Base-by-base conservation (phyloP, 768 basidiomycete genomes). In the Boletus fagicola region DNA sequence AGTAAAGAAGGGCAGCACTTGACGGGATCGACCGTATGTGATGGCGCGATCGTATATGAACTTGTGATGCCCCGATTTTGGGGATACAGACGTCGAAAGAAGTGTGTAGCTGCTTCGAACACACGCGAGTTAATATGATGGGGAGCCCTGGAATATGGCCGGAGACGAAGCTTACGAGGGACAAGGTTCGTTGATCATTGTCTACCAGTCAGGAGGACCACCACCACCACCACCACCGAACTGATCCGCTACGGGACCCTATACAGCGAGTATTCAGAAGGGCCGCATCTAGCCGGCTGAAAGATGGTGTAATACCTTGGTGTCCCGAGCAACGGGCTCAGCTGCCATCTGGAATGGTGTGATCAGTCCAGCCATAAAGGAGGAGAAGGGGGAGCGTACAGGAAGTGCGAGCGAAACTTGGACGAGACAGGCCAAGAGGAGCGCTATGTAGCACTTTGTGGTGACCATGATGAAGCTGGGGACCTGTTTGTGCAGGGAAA, bases 191-290 rank as follows among this genome's bases (percentile, higher is more conserved):
- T 42, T n/a, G 24, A 42, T 52, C 50, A 49, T 26, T 9, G 36
- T 48, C 58, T 61, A 70, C 71, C 71, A 72, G 65, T 74, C 72
- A 10, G 71, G 60, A 44, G 56, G 46, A 16, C 55, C 50, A 3
- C 48, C 40, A 9, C 59, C 65, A 9, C 59, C 65, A 1, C 51
- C n/a, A 2, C 60, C 67, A 20, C 66, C 67, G 15, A 65, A 68
- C 30, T 53, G 39, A 49, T 68, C 63, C 40, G 59, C 28, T 8
- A 50, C 51, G 5, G 67, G 70, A n/a, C 20, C 43, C 68, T 70
- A 43, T 45, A 40, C 18, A 45, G 13, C 6, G 33, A 4, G 16
- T n/a, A 2, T n/a, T 71, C 12, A 62, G 53, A 45, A 51, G 22
- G 5, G 50, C 0, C 16, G 38, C 6, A 36, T 31, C 31, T 33